Percentiles rank a stretch among this genome's conserved stretches.
phyloP scores from a whole-genome alignment of 2,329 filamentous ascomycete genomes.

The Malbranchea cinnamomea region DNA sequence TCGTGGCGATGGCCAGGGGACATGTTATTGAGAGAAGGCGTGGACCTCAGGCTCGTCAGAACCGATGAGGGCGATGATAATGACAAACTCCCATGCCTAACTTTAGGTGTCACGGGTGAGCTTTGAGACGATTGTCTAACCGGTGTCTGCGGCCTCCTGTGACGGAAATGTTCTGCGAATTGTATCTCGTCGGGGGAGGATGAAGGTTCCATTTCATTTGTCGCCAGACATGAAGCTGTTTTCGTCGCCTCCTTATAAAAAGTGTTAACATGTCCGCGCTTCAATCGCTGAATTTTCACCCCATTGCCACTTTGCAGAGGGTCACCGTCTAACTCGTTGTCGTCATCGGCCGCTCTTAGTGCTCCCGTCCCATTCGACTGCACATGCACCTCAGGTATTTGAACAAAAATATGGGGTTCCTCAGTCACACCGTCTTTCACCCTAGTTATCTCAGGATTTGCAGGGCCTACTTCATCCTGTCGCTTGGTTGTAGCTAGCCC shows the following conservation, averaged over 20 bases:
- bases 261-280: background rate
- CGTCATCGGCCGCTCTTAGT: background rate
- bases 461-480: no score
- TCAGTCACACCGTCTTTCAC: no score
- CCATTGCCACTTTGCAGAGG: slow-evolving; percentile 5
- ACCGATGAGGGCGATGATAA: slow-evolving; percentile 25
- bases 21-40: background rate
- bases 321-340: slow-evolving; percentile 4
- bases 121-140: slow-evolving; percentile 4
- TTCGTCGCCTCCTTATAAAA: background rate
- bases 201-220: slow-evolving; percentile 1
- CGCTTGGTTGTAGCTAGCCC: no score
- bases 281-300: background rate
- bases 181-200: slow-evolving; percentile 26
- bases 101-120: slow-evolving; percentile 1
- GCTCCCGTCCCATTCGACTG: slow-evolving; percentile 3
- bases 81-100: slow-evolving; percentile 10
- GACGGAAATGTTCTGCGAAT: slow-evolving; percentile 14
- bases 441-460: no score
- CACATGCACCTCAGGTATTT: no score
- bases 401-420: no score
- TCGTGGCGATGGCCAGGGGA: no score
- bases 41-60: slow-evolving; percentile 17
- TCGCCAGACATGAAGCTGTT: background rate
- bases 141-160: slow-evolving; percentile 4